phyloP scores from a whole-genome alignment of 192 early-diverging fungal genomes.

The Chytriomyces sp. region DNA sequence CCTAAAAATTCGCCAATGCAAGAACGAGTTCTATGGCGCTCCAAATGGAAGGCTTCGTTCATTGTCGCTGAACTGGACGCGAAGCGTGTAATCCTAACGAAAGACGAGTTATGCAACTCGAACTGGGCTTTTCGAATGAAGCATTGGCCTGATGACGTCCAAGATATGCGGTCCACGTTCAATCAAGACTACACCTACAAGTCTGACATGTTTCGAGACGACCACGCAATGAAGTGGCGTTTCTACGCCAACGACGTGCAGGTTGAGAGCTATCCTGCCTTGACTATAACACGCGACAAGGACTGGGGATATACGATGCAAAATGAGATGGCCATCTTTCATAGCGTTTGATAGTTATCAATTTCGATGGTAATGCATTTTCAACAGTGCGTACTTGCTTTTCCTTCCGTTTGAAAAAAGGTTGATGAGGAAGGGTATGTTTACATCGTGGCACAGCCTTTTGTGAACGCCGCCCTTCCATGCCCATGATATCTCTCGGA shows the following conservation, averaged over 20 bases:
- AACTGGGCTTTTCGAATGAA: conserved; percentile 36
- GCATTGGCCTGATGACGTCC: conserved; percentile 24
- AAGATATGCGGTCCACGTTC: conserved; percentile 16
- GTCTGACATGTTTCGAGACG: conserved; percentile 10
- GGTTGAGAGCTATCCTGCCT: conserved; percentile 25
- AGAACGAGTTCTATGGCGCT: conserved; percentile 15
- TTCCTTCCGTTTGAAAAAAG: no score
- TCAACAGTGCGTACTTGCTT: no score
- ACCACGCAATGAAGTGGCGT: conserved; percentile 29
- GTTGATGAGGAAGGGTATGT: no score
- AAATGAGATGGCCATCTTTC: conserved; percentile 25
- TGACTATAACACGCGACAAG: conserved; percentile 8
- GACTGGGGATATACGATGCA: conserved; percentile 25
- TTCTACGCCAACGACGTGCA: conserved; percentile 34
- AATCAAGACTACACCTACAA: conserved; percentile 28
- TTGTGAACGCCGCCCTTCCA: no score
- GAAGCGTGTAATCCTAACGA: conserved; percentile 31
- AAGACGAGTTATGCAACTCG: conserved; percentile 36
- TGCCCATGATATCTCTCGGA: no score
- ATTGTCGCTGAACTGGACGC: conserved; percentile 46
- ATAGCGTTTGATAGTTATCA: neutral
- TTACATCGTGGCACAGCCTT: no score
- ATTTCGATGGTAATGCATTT: no score
- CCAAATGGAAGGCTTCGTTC: conserved; percentile 40
- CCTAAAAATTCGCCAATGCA: conserved; percentile 24